These are phyloP conservation scores for Babesia bigemina DNA, from an alignment of 169 alveolate species.

Conservation along the genomic window DNA sequence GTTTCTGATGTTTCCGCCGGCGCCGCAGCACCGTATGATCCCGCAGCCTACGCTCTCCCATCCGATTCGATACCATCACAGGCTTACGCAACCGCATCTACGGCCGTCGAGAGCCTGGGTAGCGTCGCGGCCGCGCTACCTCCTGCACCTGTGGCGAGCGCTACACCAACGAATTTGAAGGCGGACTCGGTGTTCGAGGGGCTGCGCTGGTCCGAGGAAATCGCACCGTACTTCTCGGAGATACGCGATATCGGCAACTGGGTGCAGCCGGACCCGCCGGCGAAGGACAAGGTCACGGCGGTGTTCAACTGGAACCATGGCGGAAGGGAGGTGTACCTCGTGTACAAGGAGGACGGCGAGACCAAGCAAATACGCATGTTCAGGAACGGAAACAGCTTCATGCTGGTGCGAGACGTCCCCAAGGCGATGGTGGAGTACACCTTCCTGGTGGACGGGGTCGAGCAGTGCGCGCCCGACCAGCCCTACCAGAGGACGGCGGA, in stretches of 20 bases:
- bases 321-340: conserved; percentile 58
- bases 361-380: conserved; percentile 35
- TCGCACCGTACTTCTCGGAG: neutral
- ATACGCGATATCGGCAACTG: neutral
- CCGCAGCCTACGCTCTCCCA: too few species aligned
- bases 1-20: too few species aligned
- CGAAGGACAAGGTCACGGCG: conserved; percentile 5
- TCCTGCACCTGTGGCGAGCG: too few species aligned
- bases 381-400: conserved; percentile 55
- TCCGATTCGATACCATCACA: too few species aligned
- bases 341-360: conserved; percentile 41
- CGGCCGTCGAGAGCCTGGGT: too few species aligned
- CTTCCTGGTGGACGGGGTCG: conserved; percentile 55
- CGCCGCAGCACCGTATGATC: too few species aligned
- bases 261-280: neutral
- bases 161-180: neutral
- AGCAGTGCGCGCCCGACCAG: conserved; percentile 55
- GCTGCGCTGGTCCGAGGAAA: neutral
- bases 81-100: too few species aligned
- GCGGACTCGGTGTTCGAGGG: neutral
- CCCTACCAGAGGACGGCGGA: conserved; percentile 30
- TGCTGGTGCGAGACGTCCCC: conserved; percentile 45
- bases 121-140: too few species aligned
- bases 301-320: conserved; percentile 60
- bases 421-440: conserved; percentile 34